phyloP scores from a whole-genome alignment of 208 protist species.

The Leptomonas seymouri region DNA sequence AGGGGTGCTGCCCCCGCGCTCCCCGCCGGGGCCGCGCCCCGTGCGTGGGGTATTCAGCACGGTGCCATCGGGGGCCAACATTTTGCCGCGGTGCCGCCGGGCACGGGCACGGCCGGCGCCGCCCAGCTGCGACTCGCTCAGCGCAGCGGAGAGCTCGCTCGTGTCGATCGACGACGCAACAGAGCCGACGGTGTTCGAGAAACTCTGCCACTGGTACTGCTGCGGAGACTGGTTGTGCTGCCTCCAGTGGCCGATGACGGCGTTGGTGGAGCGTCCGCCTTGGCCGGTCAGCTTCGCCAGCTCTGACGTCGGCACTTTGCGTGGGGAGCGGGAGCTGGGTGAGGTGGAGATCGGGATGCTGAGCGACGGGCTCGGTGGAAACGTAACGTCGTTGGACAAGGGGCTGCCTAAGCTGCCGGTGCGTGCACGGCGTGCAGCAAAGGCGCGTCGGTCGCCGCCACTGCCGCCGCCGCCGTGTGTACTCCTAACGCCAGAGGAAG shows the following conservation, averaged over 20 bases:
- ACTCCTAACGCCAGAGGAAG: not conserved
- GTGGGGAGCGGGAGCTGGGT: not conserved
- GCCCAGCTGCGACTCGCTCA: not conserved
- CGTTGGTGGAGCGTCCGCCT: not conserved
- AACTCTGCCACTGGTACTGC: constrained; percentile 1
- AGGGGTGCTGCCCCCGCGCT: not conserved
- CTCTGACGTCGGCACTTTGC: not conserved
- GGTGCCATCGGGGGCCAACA: constrained; percentile 19
- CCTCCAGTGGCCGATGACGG: constrained; percentile 18
- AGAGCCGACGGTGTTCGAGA: not conserved
- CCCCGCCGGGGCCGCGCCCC: not conserved
- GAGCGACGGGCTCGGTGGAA: not conserved
- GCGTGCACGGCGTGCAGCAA: constrained; percentile 1
- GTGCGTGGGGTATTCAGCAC: constrained; percentile 1
- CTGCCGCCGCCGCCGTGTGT: not conserved
- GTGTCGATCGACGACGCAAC: not conserved
- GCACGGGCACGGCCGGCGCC: not conserved
- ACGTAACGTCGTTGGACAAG: not conserved
- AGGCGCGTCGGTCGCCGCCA: not conserved
- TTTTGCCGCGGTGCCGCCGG: constrained; percentile 24
- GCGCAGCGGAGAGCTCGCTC: not conserved
- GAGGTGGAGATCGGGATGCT: not conserved
- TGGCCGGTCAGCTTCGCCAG: not conserved
- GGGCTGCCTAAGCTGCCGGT: constrained; percentile 3
- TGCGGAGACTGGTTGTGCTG: constrained; percentile 6